Evolutionary conservation across 352 stramenopile genomes (phyloP).

Genomic region (Globisporangium canariense): DNA sequence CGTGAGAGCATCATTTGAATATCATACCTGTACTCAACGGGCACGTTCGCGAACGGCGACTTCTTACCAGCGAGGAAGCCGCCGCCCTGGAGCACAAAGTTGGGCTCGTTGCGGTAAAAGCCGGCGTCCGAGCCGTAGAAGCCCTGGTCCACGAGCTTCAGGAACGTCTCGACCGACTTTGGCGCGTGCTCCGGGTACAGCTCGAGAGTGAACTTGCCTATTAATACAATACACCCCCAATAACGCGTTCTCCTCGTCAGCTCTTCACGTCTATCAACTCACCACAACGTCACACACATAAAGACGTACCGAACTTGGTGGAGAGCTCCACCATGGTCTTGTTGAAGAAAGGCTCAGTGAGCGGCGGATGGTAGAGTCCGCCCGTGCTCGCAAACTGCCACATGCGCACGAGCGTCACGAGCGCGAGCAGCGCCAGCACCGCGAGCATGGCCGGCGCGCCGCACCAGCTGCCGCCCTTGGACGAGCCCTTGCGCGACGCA

Average conservation of each 20-base stretch:
- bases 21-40: constrained; percentile 73
- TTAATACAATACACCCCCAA: not conserved
- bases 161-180: constrained; percentile 68
- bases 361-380: constrained; percentile 30
- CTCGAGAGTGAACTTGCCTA: constrained; percentile 72
- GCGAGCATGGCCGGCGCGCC: constrained; percentile 37
- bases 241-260: not conserved
- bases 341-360: constrained; percentile 67
- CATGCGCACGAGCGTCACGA: constrained; percentile 60
- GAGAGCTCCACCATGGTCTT: constrained; percentile 81
- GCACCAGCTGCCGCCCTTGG: constrained; percentile 26
- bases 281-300: not conserved
- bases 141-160: constrained; percentile 53
- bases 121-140: constrained; percentile 74
- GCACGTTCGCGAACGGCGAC: constrained; percentile 63
- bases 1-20: not conserved
- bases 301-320: constrained; percentile 61
- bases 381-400: constrained; percentile 55
- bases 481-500: constrained; percentile 4
- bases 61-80: constrained; percentile 69
- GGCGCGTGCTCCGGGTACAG: constrained; percentile 77
- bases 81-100: constrained; percentile 76
- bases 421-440: constrained; percentile 43
- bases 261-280: constrained; percentile 7
- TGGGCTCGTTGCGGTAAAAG: constrained; percentile 85